Percentiles rank a stretch among this genome's conserved stretches.
Evolutionary conservation across 2,329 filamentous ascomycete species (phyloP).

Genomic region (Domatiomyces catenatus): DNA sequence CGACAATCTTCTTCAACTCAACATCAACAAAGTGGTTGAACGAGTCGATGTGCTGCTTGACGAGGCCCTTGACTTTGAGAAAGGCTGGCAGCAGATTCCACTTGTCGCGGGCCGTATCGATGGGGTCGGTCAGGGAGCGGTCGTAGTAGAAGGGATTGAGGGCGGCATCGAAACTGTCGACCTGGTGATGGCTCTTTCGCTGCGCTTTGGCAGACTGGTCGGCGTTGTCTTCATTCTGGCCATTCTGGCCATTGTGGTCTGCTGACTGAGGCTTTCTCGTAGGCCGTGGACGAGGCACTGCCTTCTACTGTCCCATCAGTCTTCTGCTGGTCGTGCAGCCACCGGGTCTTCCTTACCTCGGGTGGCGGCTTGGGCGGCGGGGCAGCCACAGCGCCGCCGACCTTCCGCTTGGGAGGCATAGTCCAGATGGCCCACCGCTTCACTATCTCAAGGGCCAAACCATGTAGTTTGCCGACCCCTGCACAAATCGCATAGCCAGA

Average conservation of each 20-base stretch:
- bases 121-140: constrained; percentile 52
- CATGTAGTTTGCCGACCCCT: not conserved
- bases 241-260: not conserved
- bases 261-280: not conserved
- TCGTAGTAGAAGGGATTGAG: constrained; percentile 56
- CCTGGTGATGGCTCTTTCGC: constrained; percentile 8
- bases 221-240: not conserved
- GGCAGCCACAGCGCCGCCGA: constrained; percentile 10
- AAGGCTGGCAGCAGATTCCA: constrained; percentile 97
- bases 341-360: constrained; percentile 7
- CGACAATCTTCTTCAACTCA: constrained; percentile 91
- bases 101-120: constrained; percentile 65
- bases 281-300: not conserved
- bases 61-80: constrained; percentile 87
- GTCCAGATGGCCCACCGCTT: not conserved
- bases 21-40: constrained; percentile 98
- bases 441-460: not conserved
- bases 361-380: constrained; percentile 6
- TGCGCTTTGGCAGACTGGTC: constrained; percentile 8
- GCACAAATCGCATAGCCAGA: not conserved
- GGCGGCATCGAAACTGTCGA: constrained; percentile 43
- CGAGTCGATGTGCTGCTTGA: constrained; percentile 96
- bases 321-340: not conserved
- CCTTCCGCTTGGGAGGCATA: constrained; percentile 17
- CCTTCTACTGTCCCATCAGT: constrained; percentile 1